These are phyloP conservation scores for Colletotrichum chrysophilum DNA, from an alignment of 2,329 filamentous ascomycete species.

Conservation along the genomic window DNA sequence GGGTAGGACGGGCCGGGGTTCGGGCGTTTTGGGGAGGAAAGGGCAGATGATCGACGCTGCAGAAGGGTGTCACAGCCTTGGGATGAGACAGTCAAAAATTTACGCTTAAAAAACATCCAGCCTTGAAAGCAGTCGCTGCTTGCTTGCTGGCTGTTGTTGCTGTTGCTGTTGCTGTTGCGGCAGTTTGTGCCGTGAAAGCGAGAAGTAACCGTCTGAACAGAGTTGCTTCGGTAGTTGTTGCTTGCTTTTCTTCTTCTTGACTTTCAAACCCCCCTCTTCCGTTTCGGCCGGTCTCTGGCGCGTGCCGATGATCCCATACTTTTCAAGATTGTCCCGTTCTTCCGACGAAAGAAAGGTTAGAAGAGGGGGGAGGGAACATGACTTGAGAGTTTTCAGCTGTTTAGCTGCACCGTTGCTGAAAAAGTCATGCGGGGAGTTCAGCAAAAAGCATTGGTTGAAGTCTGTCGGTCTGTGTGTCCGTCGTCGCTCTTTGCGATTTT, in stretches of 20 bases:
- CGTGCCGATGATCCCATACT: not conserved
- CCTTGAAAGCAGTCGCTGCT: not conserved
- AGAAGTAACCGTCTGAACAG: not conserved
- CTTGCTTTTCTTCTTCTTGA: not conserved
- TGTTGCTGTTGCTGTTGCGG: not conserved
- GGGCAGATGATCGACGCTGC: constrained; percentile 14
- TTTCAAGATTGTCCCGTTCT: not conserved
- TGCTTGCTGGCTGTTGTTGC: not conserved
- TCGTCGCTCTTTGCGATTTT: not conserved
- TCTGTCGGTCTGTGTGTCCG: not conserved
- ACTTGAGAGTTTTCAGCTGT: not conserved
- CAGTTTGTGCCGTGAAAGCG: not conserved
- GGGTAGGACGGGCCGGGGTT: not conserved
- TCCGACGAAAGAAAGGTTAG: not conserved
- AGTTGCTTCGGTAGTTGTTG: not conserved
- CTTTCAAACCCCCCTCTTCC: not conserved
- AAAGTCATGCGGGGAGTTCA: not conserved
- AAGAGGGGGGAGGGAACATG: not conserved
- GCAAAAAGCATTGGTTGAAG: not conserved
- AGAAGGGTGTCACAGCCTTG: constrained; percentile 8
- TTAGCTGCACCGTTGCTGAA: not conserved
- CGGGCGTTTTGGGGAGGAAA: not conserved
- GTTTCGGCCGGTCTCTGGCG: constrained; percentile 2
- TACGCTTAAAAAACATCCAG: constrained; percentile 16
- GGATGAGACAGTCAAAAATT: constrained; percentile 12